Percentiles rank a stretch among this genome's conserved stretches.
Evolutionary conservation across 768 basidiomycete genomes (phyloP).

Genomic region (Mycena crocata): DNA sequence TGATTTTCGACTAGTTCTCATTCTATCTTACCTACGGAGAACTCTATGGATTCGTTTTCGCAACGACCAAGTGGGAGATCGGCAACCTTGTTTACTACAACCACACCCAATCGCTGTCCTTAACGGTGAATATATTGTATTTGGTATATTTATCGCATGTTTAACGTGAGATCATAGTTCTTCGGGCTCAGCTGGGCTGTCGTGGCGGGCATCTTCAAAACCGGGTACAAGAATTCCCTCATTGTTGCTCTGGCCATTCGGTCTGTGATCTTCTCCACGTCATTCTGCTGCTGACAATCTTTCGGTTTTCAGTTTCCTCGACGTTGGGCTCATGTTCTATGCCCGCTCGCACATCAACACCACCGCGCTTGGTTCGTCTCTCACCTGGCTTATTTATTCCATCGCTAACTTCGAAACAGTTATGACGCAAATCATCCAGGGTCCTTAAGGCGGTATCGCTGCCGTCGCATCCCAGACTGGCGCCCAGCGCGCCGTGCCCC

Average conservation of each 20-base stretch:
- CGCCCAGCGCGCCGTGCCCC: conserved; percentile 61
- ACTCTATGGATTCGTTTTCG: conserved; percentile 62
- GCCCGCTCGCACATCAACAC: conserved; percentile 53
- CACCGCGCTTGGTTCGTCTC: conserved; percentile 43
- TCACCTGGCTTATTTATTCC: background rate
- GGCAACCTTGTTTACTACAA: conserved; percentile 32
- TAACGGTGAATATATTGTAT: conserved; percentile 14
- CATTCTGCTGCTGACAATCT: background rate
- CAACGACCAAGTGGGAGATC: conserved; percentile 37
- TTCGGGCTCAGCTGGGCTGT: conserved; percentile 64
- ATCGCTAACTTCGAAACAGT: conserved; percentile 38
- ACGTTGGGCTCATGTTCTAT: conserved; percentile 63
- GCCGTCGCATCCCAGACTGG: conserved; percentile 56
- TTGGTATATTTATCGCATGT: background rate
- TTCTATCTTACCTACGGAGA: conserved; percentile 67
- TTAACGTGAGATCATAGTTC: conserved; percentile 45
- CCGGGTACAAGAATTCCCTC: conserved; percentile 47
- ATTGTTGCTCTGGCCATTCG: conserved; percentile 59
- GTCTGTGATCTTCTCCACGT: conserved; percentile 24
- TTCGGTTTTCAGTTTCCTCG: conserved; percentile 35
- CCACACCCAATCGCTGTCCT: conserved; percentile 32
- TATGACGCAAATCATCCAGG: conserved; percentile 67
- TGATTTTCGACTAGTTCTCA: conserved; percentile 43
- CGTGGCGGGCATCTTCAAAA: conserved; percentile 51
- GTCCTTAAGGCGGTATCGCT: conserved; percentile 68